Evolutionary conservation across 164 flowering plant genomes (phyloP).

Genomic region (Umbellularia californica): DNA sequence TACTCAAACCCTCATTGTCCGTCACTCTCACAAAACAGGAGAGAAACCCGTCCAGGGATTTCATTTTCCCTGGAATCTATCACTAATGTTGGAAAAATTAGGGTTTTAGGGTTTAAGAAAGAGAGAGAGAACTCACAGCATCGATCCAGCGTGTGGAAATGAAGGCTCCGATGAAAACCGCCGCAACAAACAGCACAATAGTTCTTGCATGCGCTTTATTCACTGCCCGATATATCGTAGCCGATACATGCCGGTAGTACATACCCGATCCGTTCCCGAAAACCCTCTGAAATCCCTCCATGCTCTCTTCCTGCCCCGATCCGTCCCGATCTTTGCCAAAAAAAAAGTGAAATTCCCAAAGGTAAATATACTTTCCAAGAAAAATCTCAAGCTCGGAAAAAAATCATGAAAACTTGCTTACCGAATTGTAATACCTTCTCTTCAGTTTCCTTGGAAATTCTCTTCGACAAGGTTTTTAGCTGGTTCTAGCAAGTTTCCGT

Average conservation of each 20-base stretch:
- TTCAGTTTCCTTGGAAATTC: background rate
- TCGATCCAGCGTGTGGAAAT: slow-evolving; percentile 45
- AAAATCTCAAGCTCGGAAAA: background rate
- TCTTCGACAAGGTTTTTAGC: background rate
- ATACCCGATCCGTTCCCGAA: slow-evolving; percentile 5
- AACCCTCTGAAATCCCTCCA: slow-evolving; percentile 4
- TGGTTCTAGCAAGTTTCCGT: too few species aligned
- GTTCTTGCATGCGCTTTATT: slow-evolving; percentile 2
- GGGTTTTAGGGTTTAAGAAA: too few species aligned
- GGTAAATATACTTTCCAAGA: too few species aligned
- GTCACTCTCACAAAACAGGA: too few species aligned
- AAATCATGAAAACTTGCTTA: background rate
- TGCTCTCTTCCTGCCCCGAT: background rate
- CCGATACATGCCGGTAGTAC: slow-evolving; percentile 8
- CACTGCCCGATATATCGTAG: background rate
- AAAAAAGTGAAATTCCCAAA: too few species aligned
- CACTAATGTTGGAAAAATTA: too few species aligned
- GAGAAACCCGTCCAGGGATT: too few species aligned
- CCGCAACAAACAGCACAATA: slow-evolving; percentile 5
- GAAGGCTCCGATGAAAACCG: slow-evolving; percentile 32
- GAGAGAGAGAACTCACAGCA: slow-evolving; percentile 24
- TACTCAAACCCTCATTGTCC: too few species aligned
- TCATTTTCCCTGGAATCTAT: too few species aligned
- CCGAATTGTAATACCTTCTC: background rate
- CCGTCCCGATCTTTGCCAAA: background rate